Evolutionary conservation across 331 rosid genomes (phyloP).

Genomic region (Malus hybrid): DNA sequence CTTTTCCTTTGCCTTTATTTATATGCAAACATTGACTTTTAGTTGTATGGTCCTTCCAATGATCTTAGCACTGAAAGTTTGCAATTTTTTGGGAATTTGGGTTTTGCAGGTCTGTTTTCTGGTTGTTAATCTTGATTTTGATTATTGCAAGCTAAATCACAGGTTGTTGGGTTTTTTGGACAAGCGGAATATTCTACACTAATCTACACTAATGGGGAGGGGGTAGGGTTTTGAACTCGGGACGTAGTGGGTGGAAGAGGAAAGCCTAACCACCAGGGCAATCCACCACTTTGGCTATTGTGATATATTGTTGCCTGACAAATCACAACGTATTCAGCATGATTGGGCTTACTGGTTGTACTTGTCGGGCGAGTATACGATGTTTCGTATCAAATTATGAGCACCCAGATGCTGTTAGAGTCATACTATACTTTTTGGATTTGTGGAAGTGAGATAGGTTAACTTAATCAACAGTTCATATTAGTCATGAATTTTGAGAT

Average conservation of each 20-base stretch:
- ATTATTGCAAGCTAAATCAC: neutral
- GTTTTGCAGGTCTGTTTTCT: neutral
- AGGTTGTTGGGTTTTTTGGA: neutral
- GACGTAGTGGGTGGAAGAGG: neutral
- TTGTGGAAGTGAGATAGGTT: constrained; percentile 1
- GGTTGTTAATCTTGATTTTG: neutral
- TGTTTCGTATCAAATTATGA: neutral
- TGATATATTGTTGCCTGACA: neutral
- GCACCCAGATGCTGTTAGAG: neutral
- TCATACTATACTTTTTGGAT: neutral
- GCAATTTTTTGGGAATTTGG: neutral
- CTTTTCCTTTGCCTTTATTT: neutral
- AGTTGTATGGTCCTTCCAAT: neutral
- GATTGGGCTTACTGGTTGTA: neutral
- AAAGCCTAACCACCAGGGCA: neutral
- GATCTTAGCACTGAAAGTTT: neutral
- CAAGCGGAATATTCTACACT: neutral
- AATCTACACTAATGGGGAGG: neutral
- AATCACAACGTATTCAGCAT: neutral
- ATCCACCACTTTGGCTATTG: neutral
- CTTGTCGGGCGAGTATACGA: neutral
- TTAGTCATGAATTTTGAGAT: neutral
- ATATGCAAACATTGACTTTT: neutral
- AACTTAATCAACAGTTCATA: neutral
- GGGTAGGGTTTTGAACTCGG: neutral